Percentiles rank a stretch among this genome's conserved stretches.
Conservation (phyloP, 495 filamentous ascomycete genomes). For the Staphylotrichum tortipilum region DNA sequence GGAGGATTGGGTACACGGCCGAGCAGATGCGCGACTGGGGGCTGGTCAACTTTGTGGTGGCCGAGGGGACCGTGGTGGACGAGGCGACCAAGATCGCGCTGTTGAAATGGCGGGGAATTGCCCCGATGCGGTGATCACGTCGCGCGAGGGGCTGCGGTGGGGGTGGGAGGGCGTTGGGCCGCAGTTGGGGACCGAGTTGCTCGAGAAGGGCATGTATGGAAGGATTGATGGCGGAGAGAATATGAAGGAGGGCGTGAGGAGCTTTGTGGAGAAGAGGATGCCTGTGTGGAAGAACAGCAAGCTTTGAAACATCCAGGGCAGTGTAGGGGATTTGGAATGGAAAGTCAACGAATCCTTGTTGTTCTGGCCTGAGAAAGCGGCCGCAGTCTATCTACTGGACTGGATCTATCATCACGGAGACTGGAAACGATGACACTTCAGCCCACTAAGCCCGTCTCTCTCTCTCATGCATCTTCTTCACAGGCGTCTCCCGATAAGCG, state of each 20-base stretch:
- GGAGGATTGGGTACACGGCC: conserved; percentile 48
- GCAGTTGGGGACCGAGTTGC: conserved; percentile 50
- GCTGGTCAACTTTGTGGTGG: conserved; percentile 63
- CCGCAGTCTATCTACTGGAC: no score
- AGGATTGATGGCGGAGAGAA: conserved; percentile 60
- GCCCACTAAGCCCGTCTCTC: not conserved
- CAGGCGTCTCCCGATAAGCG: conserved; percentile 18
- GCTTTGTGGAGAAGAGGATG: conserved; percentile 72
- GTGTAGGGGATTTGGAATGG: no score
- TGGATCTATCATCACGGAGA: no score
- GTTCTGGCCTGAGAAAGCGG: no score
- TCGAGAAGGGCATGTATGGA: conserved; percentile 51
- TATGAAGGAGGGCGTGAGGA: conserved; percentile 65
- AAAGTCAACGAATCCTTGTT: no score
- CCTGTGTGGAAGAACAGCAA: conserved; percentile 67
- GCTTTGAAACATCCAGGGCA: conserved; percentile 36
- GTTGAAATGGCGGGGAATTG: conserved; percentile 52
- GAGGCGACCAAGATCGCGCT: conserved; percentile 47
- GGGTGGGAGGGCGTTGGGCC: conserved; percentile 56
- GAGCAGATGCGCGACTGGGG: conserved; percentile 61
- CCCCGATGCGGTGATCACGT: conserved; percentile 67
- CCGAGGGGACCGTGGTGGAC: conserved; percentile 37
- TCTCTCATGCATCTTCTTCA: not conserved
- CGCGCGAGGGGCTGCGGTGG: conserved; percentile 54
- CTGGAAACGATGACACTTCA: no score